Evolutionary conservation across 169 alveolate genomes (phyloP).

Genomic region (Neospora caninum): DNA sequence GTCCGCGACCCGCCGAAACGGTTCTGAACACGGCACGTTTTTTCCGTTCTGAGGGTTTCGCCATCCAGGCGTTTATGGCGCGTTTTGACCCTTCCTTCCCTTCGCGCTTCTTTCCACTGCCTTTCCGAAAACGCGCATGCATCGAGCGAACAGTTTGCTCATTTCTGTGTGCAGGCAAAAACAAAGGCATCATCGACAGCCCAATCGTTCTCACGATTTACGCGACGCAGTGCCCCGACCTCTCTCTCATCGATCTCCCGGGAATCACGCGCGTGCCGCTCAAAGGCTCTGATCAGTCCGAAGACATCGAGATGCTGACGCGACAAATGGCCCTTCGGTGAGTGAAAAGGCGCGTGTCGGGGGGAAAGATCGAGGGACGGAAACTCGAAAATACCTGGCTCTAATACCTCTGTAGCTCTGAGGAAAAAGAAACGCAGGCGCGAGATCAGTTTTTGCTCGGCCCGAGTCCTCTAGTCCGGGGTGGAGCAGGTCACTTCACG

Average conservation of each 20-base stretch:
- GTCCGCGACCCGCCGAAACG: too few species aligned
- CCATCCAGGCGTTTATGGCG: not conserved
- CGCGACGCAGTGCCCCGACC: conserved; percentile 96
- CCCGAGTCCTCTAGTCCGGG: too few species aligned
- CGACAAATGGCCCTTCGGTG: conserved; percentile 83
- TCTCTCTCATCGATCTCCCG: conserved; percentile 98
- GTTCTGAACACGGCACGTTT: not conserved
- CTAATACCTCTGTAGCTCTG: not conserved
- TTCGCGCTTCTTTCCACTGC: not conserved
- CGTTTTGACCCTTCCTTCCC: conserved; percentile 12
- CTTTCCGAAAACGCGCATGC: not conserved
- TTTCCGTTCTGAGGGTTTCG: not conserved
- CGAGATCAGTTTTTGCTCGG: too few species aligned
- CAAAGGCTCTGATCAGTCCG: conserved; percentile 95
- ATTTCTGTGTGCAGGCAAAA: conserved; percentile 82
- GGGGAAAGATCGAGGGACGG: not conserved
- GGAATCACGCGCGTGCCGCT: conserved; percentile 97
- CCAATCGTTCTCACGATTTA: conserved; percentile 96
- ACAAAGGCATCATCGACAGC: conserved; percentile 95
- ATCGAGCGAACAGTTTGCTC: not conserved
- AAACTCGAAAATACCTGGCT: not conserved
- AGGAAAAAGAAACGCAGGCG: too few species aligned
- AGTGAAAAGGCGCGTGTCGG: not conserved
- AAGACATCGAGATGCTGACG: conserved; percentile 94
- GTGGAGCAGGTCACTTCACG: too few species aligned